Evolutionary conservation across 139 green algal genomes (phyloP), one percentile per base, ranked within the genome.

Genomic region (Chlorella sp.): DNA sequence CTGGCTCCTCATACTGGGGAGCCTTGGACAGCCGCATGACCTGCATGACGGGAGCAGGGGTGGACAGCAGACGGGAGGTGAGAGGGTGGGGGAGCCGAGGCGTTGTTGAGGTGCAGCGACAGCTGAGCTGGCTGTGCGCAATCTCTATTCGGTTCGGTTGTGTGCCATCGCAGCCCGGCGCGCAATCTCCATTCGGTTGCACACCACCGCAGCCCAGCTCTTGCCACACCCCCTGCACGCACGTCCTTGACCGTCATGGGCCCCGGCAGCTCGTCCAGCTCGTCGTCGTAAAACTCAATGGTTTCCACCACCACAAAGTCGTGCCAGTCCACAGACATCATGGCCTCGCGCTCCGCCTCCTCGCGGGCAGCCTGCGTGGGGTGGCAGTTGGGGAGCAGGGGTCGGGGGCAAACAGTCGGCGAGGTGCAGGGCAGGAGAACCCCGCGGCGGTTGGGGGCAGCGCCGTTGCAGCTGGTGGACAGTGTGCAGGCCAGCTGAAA

Each of bases 231-330:
- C 51, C 28, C 47, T 23, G 83, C 82, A 41, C 96, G 84, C 16
- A 99, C 87, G 44, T 99, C 97, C 41, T 94, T 92, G 70, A 96
- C 70, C 1, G 89, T 95, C 79, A 98, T 90, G 11, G 97, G 96
- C n/a, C 87, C 81, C 17, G 97, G 97, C 90, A 99, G 94, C 75
- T 94, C 94, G 3, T 91, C 92, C 32, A 98, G 95, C 86, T 99
- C 97, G 55, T 95, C 96, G 11, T 97, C 93, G 67, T 92, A 90
- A 79, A 99, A 99, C 67, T 97, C 94, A 36, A 99, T 98, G 1
- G 96, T 98, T 87, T 98, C 97, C 18, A 99, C 97, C 20, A 99
- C 92, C 60, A 97, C 92, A 85, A 99, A 99, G 72, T 99, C 96
- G 85, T 99, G 97, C 97, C 97, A 99, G 90, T 99, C 96, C 75